A percentile compares a stretch with the other conserved stretches of the same genome.
These are phyloP conservation scores for Polygonum aviculare DNA, from an alignment of 148 eudicot genomes.

Conservation along the genomic window DNA sequence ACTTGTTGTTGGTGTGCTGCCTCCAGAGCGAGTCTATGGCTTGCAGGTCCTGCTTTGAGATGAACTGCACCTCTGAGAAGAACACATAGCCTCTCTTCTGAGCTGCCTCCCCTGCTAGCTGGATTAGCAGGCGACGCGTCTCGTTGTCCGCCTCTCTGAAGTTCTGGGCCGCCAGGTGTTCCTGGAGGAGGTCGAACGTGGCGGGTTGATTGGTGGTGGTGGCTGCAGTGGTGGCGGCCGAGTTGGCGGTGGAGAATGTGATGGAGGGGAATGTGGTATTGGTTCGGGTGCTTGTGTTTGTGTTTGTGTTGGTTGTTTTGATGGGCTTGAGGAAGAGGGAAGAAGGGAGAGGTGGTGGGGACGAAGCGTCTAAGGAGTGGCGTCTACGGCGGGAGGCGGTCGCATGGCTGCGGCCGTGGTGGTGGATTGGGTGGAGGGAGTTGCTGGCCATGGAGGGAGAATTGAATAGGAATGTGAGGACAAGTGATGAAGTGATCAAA, in stretches of 20 bases:
- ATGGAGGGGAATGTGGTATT: slow-evolving; percentile 12
- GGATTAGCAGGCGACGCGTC: slow-evolving; percentile 81
- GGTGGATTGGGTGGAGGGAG: slow-evolving; percentile 42
- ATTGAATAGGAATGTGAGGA: background rate
- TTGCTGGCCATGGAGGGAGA: slow-evolving; percentile 51
- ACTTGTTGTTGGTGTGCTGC: slow-evolving; percentile 33
- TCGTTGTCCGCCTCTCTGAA: slow-evolving; percentile 83
- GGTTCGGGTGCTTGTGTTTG: background rate
- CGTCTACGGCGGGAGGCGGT: slow-evolving; percentile 22
- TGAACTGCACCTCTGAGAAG: slow-evolving; percentile 90
- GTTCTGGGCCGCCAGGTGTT: slow-evolving; percentile 34
- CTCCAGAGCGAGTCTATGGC: slow-evolving; percentile 64
- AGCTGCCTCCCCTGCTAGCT: slow-evolving; percentile 69
- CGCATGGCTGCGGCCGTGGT: slow-evolving; percentile 31
- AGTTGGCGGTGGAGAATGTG: slow-evolving; percentile 20
- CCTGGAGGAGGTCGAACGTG: slow-evolving; percentile 49
- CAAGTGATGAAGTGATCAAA: background rate
- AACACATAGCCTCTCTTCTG: slow-evolving; percentile 69
- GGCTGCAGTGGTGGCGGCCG: slow-evolving; percentile 21
- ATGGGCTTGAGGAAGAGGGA: slow-evolving; percentile 16
- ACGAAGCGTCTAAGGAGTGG: slow-evolving; percentile 42
- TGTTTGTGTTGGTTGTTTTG: background rate
- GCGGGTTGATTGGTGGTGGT: slow-evolving; percentile 10
- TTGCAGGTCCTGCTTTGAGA: slow-evolving; percentile 35
- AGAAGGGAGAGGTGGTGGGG: slow-evolving; percentile 19